A percentile compares a stretch with the other conserved stretches of the same genome.
phyloP scores from a whole-genome alignment of 345 rosid species.

The Lepidium aucheri region DNA sequence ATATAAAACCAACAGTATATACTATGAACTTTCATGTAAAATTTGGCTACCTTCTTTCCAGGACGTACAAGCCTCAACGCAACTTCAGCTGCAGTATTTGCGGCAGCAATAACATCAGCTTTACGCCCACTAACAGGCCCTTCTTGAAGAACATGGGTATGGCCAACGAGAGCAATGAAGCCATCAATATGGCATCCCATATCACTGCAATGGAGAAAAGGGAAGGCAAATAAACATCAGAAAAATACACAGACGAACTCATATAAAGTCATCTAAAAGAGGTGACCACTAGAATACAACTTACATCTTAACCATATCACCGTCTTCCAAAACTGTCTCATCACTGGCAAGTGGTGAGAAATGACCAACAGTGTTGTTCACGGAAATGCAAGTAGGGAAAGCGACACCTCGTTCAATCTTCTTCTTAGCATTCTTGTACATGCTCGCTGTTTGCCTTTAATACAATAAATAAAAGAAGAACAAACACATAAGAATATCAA shows the following conservation, averaged over 20 bases:
- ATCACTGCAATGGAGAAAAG: slow-evolving; percentile 39
- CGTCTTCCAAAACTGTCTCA: slow-evolving; percentile 66
- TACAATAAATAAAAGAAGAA: neutral
- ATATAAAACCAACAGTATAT: neutral
- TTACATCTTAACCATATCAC: slow-evolving; percentile 88
- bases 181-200: slow-evolving; percentile 99
- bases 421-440: slow-evolving; percentile 94
- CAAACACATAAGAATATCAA: neutral
- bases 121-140: slow-evolving; percentile 65
- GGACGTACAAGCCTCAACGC: slow-evolving; percentile 97
- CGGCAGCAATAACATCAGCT: slow-evolving; percentile 92
- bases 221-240: neutral
- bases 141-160: slow-evolving; percentile 73
- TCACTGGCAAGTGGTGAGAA: slow-evolving; percentile 89
- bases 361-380: slow-evolving; percentile 82
- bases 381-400: slow-evolving; percentile 89
- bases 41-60: slow-evolving; percentile 64
- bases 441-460: slow-evolving; percentile 70
- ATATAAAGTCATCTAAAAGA: neutral
- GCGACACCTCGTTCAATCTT: slow-evolving; percentile 94
- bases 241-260: neutral
- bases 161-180: slow-evolving; percentile 91
- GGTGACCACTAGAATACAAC: neutral
- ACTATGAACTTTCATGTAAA: neutral
- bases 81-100: slow-evolving; percentile 95